Evolutionary conservation across 1,284 basidiomycete genomes (phyloP), one percentile per base, ranked within the genome.

Genomic region (Ganoderma sinense): DNA sequence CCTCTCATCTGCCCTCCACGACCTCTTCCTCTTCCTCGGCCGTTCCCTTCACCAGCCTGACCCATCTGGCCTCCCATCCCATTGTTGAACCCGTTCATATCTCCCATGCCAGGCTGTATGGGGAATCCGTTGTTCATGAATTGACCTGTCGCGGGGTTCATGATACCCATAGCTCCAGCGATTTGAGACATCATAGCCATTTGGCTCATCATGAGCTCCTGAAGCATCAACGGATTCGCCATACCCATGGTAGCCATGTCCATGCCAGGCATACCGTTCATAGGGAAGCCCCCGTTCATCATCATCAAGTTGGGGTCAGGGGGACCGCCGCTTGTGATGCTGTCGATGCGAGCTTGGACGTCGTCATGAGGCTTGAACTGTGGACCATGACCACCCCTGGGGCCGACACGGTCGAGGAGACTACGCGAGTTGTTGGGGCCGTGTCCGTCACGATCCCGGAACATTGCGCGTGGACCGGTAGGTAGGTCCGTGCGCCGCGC

Each of bases 151-250:
- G 82, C 78, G 43, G 88, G 86, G 75, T 87, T 88, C 74, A 92
- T 84, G 79, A 94, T 90, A 26, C 91, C 93, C 85, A 93, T 89
- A 20, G 87, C 88, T 33, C 89, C 86, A 31, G 91, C 90, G 87
- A 94, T 91, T 80, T 94, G 93, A 43, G 91, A 89, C 92, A 94
- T 94, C 74, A 94, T 84, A 56, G 92, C 91, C 92, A 94, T 94
- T 78, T 94, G 92, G 79, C 87, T 92, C 89, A 93, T 91, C 89
- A 94, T 91, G 86, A 94, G 91, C 80, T 94, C 93, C 80, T 94
- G 93, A 69, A 94, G 78, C 82, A 92, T 83, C 74, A 94, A 75
- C 56, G 91, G 91, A 75, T 91, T 93, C 61, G 86, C 81, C 86
- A 88, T 88, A 43, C 73, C 84, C 82, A 88, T 85, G 20, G 86